Conservation (phyloP, 768 basidiomycete genomes). For the Dentipellis fragilis region DNA sequence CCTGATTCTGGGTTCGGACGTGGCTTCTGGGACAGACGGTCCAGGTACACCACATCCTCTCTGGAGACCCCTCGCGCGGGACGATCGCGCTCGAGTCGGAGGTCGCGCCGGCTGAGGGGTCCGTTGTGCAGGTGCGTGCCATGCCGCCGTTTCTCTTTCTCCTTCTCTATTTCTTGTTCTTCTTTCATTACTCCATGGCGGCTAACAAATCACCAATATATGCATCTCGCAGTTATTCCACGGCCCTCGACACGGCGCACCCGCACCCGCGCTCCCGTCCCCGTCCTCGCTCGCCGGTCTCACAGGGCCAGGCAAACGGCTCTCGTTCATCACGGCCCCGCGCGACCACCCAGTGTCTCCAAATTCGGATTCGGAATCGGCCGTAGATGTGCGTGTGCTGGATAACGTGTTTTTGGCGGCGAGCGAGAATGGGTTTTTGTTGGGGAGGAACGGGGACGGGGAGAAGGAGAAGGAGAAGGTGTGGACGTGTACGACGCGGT, state of each 20-base stretch:
- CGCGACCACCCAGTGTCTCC: not conserved
- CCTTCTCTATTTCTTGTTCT: too few species aligned
- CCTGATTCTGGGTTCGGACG: too few species aligned
- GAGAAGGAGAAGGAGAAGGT: too few species aligned
- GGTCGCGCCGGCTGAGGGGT: slow-evolving; percentile 39
- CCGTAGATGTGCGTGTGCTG: slow-evolving; percentile 13
- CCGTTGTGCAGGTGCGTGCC: slow-evolving; percentile 39
- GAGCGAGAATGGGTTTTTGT: slow-evolving; percentile 45
- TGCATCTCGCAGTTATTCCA: not conserved
- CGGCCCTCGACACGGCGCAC: not conserved
- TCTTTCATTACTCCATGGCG: too few species aligned
- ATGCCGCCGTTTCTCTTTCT: too few species aligned
- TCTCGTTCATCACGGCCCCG: not conserved
- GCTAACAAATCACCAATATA: too few species aligned
- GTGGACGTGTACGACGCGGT: too few species aligned
- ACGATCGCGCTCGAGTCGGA: slow-evolving; percentile 49
- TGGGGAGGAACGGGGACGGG: slow-evolving; percentile 20
- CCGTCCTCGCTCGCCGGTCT: not conserved
- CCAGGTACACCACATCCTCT: slow-evolving; percentile 47
- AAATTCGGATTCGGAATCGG: not conserved
- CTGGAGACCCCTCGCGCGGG: slow-evolving; percentile 66
- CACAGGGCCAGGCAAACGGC: not conserved
- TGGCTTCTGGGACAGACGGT: slow-evolving; percentile 31
- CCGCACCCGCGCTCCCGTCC: not conserved
- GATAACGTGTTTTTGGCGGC: slow-evolving; percentile 31